Conservation (phyloP, 1,284 basidiomycete genomes). For the Paramarasmius palmivorus region DNA sequence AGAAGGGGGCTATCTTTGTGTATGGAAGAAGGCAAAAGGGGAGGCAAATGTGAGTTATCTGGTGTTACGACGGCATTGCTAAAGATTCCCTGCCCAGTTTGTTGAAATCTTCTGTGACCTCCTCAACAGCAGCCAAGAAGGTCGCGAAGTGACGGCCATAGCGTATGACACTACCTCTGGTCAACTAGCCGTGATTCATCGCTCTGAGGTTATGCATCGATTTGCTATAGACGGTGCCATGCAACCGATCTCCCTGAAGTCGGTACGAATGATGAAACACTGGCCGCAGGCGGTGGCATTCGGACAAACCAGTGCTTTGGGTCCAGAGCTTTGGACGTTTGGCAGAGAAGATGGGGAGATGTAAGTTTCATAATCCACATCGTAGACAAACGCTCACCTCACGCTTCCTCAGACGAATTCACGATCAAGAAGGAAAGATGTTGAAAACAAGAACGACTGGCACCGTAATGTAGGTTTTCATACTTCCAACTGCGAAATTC, state of each 20-base stretch:
- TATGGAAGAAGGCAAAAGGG: neutral
- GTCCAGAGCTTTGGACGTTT: conserved; percentile 10
- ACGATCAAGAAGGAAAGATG: conserved; percentile 5
- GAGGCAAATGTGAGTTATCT: neutral
- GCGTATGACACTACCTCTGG: conserved; percentile 7
- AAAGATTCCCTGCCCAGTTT: neutral
- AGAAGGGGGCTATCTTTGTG: neutral
- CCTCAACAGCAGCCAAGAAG: conserved; percentile 1
- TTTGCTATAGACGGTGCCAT: conserved; percentile 6
- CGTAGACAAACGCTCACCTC: neutral
- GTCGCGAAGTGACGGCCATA: conserved; percentile 6
- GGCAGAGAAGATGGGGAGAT: conserved; percentile 12
- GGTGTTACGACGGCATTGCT: neutral
- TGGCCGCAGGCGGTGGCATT: conserved; percentile 10
- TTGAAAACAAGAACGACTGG: conserved; percentile 3
- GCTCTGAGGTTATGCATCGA: conserved; percentile 3
- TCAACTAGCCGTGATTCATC: conserved; percentile 10
- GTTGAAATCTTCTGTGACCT: conserved; percentile 5
- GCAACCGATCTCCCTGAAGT: neutral
- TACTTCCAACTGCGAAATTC: too few relatives aligned
- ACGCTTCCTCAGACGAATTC: neutral
- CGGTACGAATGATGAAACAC: conserved; percentile 2
- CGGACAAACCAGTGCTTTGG: conserved; percentile 2
- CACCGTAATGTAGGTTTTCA: conserved; percentile 6
- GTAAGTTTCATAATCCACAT: conserved; percentile 2